Base-by-base conservation (phyloP, 495 filamentous ascomycete genomes). In the Stereocaulon alpinum region DNA sequence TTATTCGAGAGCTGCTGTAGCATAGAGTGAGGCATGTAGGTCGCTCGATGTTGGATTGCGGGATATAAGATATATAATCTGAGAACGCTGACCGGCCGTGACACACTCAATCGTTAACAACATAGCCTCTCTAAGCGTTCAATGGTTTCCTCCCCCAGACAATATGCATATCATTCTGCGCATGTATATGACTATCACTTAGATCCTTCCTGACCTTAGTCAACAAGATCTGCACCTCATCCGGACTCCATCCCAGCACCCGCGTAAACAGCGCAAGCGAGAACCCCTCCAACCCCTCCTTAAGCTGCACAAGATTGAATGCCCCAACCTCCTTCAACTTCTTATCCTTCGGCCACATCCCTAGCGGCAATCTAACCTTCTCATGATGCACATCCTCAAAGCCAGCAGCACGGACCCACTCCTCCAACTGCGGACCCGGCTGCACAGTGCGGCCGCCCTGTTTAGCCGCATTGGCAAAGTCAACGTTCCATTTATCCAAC, bases 171-270 rank as follows among this genome's bases (percentile, higher is more conserved):
- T 63, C 61, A 17, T 60, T 54, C 22, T 63, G 58, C 37, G 51
- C 67, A 64, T 85, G 80, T 10, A 79, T 70, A 10, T 66, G 69
- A 4, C 70, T 69, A 59, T 82, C 76, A 43, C 74, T 70, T 58
- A 86, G 55, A 42, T 80, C 80, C 40, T 73, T 76, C 20, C 79
- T 73, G 3, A 83, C 74, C 6, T 79, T 70, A 30, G 71, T 73
- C 10, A 82, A 69, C 58, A 85, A 73, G n/a, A 78, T 70, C 62
- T 82, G 75, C 27, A 79, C 74, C 58, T 86, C 74, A n/a, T 79
- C 76, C 30, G 76, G 70, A 0, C 70, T 72, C 78, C 82, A 82
- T 2, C 78, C 77, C 11, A 82, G 69, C 0, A 80, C 76, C 14
- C 74, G 73, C 5, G 80, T 83, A 49, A 82, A 82, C 4, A 77